phyloP scores from a whole-genome alignment of 352 stramenopile genomes.

The Achlya hypogyna region DNA sequence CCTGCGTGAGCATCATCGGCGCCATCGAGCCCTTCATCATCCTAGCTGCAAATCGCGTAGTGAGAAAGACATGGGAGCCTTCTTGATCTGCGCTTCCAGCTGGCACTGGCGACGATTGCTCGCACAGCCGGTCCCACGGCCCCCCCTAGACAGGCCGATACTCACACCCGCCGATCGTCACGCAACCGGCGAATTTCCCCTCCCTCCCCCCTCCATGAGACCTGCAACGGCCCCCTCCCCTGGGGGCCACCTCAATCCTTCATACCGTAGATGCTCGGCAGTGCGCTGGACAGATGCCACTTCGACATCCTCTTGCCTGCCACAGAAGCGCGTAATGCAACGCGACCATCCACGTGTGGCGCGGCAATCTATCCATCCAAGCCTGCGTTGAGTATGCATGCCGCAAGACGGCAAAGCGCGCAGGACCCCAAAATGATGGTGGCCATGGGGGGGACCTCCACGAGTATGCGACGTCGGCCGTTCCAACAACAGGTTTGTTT shows the following conservation, averaged over 20 bases:
- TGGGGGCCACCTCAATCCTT: not conserved
- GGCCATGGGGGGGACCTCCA: too few relatives aligned
- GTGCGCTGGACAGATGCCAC: not conserved
- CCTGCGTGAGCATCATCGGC: conserved; percentile 11
- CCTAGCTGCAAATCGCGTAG: not conserved
- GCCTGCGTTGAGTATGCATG: too few relatives aligned
- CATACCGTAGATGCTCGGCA: not conserved
- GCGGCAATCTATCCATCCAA: too few relatives aligned
- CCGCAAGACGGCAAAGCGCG: too few relatives aligned
- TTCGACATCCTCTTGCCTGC: too few relatives aligned
- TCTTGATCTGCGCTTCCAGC: not conserved
- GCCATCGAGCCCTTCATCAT: conserved; percentile 15
- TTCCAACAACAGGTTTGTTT: too few relatives aligned
- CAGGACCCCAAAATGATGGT: too few relatives aligned
- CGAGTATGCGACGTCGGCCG: too few relatives aligned
- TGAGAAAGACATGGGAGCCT: conserved; percentile 9
- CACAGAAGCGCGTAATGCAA: too few relatives aligned
- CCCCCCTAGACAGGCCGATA: not conserved
- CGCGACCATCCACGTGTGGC: not conserved
- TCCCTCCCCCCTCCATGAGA: not conserved
- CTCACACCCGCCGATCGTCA: not conserved
- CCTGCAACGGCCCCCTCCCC: not conserved
- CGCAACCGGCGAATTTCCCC: not conserved
- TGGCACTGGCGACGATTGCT: not conserved
- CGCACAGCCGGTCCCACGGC: not conserved